Evolutionary conservation across 129 eudicot species (phyloP).

Genomic region (Oenanthe sinensis): DNA sequence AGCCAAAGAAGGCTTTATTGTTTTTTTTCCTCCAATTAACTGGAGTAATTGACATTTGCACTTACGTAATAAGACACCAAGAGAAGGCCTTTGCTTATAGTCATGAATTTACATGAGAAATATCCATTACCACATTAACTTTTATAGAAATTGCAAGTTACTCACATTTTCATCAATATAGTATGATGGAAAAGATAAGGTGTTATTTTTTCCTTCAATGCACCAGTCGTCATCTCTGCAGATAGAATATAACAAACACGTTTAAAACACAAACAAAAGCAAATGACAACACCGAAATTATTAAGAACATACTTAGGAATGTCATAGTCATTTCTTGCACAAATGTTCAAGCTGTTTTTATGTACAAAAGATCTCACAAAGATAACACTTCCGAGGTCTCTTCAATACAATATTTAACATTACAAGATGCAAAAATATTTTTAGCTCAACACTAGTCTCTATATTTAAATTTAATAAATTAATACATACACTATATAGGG

Average conservation of each 20-base stretch:
- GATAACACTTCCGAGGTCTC: not conserved
- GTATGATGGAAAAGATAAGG: slow-evolving; percentile 84
- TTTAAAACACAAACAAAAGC: not conserved
- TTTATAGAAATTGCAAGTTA: slow-evolving; percentile 1
- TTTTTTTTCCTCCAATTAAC: not conserved
- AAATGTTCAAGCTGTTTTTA: no score
- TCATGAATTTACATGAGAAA: not conserved
- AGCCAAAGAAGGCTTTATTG: not conserved
- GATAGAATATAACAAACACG: slow-evolving; percentile 17
- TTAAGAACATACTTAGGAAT: not conserved
- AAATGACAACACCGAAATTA: not conserved
- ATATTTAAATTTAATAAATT: no score
- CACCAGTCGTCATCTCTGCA: slow-evolving; percentile 94
- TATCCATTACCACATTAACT: not conserved
- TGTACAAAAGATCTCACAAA: no score
- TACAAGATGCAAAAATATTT: not conserved
- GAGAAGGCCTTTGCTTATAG: not conserved
- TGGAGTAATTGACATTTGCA: not conserved
- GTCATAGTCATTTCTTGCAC: not conserved
- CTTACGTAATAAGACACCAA: not conserved
- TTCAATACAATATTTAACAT: no score
- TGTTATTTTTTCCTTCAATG: slow-evolving; percentile 68
- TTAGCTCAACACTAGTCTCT: no score
- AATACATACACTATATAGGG: no score
- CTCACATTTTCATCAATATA: slow-evolving; percentile 99